Evolutionary conservation across 2,329 filamentous ascomycete genomes (phyloP).

Genomic region (Aspergillus sp.): DNA sequence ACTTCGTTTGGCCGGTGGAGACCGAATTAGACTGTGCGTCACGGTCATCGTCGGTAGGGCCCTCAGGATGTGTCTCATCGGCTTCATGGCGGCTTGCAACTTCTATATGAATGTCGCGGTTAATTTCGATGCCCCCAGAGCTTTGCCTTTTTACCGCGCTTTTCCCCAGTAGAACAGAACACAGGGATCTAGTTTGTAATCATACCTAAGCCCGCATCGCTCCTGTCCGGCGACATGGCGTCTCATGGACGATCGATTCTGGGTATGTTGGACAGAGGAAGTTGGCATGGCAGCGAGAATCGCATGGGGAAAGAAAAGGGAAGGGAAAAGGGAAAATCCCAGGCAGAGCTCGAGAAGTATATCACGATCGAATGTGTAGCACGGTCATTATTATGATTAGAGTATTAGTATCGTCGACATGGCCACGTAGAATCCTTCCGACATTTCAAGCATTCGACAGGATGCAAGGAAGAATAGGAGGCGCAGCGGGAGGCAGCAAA

Average conservation of each 20-base stretch:
- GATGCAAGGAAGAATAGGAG: not conserved
- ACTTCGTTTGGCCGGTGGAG: conserved; percentile 27
- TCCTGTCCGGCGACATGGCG: conserved; percentile 31
- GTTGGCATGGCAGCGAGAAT: conserved; percentile 17
- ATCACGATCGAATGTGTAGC: conserved; percentile 2
- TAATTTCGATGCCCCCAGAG: not conserved
- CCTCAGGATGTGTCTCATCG: conserved; percentile 11
- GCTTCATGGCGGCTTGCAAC: conserved; percentile 17
- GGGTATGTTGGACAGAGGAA: conserved; percentile 1
- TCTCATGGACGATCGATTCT: conserved; percentile 20
- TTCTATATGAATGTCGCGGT: conserved; percentile 13
- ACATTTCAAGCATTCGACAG: not conserved
- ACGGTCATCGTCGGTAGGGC: conserved; percentile 9
- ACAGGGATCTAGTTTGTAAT: conserved; percentile 4
- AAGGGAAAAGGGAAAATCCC: not conserved
- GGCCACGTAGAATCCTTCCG: not conserved
- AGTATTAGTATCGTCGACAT: not conserved
- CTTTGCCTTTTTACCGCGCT: not conserved
- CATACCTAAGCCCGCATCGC: conserved; percentile 25
- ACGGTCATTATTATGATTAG: not conserved
- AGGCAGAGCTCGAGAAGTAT: conserved; percentile 4
- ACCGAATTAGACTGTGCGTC: conserved; percentile 13
- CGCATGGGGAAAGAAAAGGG: not conserved
- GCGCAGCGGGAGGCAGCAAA: not conserved
- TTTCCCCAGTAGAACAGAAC: conserved; percentile 2